Evolutionary conservation across 306 rosid species (phyloP).

Genomic region (Argentina anserina): DNA sequence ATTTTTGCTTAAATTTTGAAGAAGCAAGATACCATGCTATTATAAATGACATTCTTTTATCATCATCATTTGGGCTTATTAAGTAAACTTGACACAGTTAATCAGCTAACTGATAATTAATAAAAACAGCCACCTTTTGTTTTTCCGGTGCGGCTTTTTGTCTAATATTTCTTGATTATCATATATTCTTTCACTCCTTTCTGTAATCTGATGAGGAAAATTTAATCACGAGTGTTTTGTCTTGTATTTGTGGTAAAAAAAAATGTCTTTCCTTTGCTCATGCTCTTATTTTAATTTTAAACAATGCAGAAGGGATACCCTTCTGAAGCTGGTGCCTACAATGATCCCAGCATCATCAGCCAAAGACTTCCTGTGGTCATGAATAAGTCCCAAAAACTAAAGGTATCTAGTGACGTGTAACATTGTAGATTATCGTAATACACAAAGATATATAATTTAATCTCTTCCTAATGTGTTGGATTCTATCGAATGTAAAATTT

Average conservation of each 20-base stretch:
- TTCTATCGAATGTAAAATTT: slow-evolving; percentile 25
- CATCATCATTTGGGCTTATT: not conserved
- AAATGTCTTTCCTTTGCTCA: slow-evolving; percentile 18
- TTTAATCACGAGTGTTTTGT: not conserved
- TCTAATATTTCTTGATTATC: not conserved
- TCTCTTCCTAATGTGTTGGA: not conserved
- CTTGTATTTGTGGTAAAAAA: not conserved
- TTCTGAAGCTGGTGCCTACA: slow-evolving; percentile 68
- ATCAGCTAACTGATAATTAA: not conserved
- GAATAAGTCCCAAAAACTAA: slow-evolving; percentile 70
- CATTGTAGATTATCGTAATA: slow-evolving; percentile 40
- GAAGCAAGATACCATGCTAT: not conserved
- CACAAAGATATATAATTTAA: slow-evolving; percentile 16
- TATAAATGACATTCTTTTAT: not conserved
- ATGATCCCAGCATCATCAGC: slow-evolving; percentile 76
- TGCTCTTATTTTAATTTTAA: slow-evolving; percentile 26
- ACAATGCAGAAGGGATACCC: slow-evolving; percentile 77
- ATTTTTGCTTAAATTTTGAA: not conserved
- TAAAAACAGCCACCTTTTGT: not conserved
- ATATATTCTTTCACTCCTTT: not conserved
- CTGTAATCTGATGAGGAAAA: not conserved
- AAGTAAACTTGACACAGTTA: not conserved
- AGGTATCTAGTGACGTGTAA: slow-evolving; percentile 46
- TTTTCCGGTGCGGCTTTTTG: not conserved
- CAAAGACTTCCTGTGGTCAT: slow-evolving; percentile 63